Base-by-base conservation (phyloP, 805 yeast genomes). In the Kodamaea sagamina region DNA sequence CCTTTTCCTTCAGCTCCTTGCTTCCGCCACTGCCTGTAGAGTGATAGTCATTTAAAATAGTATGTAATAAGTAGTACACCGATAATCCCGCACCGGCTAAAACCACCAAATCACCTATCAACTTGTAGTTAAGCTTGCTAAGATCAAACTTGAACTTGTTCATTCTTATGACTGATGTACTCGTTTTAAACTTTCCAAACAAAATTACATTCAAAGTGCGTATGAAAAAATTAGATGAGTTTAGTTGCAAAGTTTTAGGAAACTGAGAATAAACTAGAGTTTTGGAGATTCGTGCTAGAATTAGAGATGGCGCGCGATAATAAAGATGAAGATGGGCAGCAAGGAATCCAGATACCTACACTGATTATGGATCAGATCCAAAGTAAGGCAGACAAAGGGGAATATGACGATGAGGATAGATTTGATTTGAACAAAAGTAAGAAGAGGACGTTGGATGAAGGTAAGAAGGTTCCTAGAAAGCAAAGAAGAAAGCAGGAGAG, bases 71-170 rank as follows among this genome's bases (percentile, higher is more conserved):
- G 54, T 83, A 86, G 58, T 85, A 86, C 47, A 84, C 73, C 2
- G 89, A 82, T 27, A 84, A 70, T 1, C 88, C 82, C 2, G 90
- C 86, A 15, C 89, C 75, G 3, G 74, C 68, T 36, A 71, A 59
- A 40, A 71, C 61, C 44, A 68, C 63, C 24, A 66, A 44, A 47
- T 71, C 75, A n/a, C 74, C 73, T 18, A 71, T 36, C n/a, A 67
- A 50, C 55, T 68, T 69, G 43, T 68, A 51, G 52, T 67, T 67
- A 43, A 69, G 39, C 45, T 68, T 71, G 40, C 71, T 67, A 3
- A 67, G 50, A 35, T 69, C 73, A 15, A 67, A 39, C 41, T 63
- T 65, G 39, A 67, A 53, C 40, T 53, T 57, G 49, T 55, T 66
- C 69, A 69, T 67, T n/a, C 10, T 32, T 4, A 5, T n/a, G 8